A percentile compares a stretch with the other conserved stretches of the same genome.
Conservation (phyloP, 208 protist genomes). For the Naegleria lovaniensis region DNA sequence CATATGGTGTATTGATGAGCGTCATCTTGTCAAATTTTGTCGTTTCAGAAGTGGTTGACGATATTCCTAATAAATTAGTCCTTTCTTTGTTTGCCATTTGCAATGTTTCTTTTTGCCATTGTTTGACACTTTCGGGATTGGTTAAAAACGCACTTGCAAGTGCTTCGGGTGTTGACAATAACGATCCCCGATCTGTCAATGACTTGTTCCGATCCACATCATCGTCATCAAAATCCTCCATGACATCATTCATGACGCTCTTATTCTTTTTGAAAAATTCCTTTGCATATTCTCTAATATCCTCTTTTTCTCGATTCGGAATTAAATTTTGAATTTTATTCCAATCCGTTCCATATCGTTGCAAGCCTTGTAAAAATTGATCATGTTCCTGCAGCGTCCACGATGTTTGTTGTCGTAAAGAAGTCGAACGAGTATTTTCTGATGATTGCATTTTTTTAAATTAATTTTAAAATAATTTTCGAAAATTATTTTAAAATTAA, state of each 20-base stretch:
- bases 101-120: background rate
- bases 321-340: background rate
- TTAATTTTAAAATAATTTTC: too few relatives aligned
- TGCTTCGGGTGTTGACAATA: background rate
- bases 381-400: background rate
- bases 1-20: background rate
- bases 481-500: too few relatives aligned
- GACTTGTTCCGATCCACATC: background rate
- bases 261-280: background rate
- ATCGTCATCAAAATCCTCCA: background rate
- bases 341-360: background rate
- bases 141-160: conserved; percentile 8
- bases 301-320: background rate
- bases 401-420: too few relatives aligned
- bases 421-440: too few relatives aligned
- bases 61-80: background rate
- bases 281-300: background rate
- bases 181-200: background rate
- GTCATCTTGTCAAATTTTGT: background rate
- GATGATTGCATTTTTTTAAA: too few relatives aligned
- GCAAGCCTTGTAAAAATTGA: background rate
- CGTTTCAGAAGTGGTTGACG: background rate
- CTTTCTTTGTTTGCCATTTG: background rate
- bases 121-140: background rate
- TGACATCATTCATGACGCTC: background rate